phyloP scores from a whole-genome alignment of 768 basidiomycete species.

The Scleroderma bovista region DNA sequence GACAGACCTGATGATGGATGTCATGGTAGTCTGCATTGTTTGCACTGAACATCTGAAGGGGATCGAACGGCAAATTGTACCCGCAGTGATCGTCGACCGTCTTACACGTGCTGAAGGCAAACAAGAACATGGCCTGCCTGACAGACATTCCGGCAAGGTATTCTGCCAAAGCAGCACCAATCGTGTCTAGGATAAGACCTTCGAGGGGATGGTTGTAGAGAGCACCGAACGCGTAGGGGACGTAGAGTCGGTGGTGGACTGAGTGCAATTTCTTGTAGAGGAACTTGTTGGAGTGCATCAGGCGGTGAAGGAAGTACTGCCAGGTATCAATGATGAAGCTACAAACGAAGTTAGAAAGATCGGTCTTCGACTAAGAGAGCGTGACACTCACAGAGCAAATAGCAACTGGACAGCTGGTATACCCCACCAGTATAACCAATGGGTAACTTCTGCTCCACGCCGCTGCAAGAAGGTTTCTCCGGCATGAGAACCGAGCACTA shows the following conservation, averaged over 20 bases:
- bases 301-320: slow-evolving; percentile 95
- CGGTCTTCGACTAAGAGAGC: neutral
- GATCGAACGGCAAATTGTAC: slow-evolving; percentile 86
- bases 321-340: slow-evolving; percentile 96
- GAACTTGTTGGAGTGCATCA: slow-evolving; percentile 86
- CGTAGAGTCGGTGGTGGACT: slow-evolving; percentile 92
- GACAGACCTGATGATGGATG: slow-evolving; percentile 86
- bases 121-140: slow-evolving; percentile 82
- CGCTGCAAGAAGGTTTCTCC: slow-evolving; percentile 32
- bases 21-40: slow-evolving; percentile 98
- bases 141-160: slow-evolving; percentile 57
- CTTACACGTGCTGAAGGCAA: slow-evolving; percentile 79
- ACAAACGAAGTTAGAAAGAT: neutral
- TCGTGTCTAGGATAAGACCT: slow-evolving; percentile 83
- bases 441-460: slow-evolving; percentile 41
- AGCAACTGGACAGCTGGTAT: slow-evolving; percentile 71
- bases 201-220: slow-evolving; percentile 97
- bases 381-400: slow-evolving; percentile 72
- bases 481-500: slow-evolving; percentile 37
- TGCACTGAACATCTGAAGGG: slow-evolving; percentile 73
- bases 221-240: slow-evolving; percentile 94
- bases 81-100: slow-evolving; percentile 97
- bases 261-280: slow-evolving; percentile 91
- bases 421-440: slow-evolving; percentile 89
- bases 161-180: slow-evolving; percentile 79